Evolutionary conservation across 441 rosid genomes (phyloP), one percentile per base, ranked within the genome.

Genomic region (Hura crepitans): DNA sequence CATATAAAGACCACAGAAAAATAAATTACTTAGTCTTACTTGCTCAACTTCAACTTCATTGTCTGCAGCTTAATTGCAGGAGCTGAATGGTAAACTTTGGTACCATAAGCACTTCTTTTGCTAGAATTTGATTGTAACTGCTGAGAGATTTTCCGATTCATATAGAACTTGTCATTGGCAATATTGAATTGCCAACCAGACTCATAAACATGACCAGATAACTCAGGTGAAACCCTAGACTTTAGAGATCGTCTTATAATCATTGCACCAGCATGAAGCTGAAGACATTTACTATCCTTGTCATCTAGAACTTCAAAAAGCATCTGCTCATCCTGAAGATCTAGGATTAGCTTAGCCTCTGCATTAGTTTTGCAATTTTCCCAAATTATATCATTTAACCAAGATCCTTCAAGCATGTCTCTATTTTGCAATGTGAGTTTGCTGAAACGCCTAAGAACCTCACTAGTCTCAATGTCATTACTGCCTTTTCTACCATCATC

Each of bases 11-110:
- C 5, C 5, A 47, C 25, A 35, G 45, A 45, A 42, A 37, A 64
- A 18, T 23, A 50, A 33, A 65, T 35, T 23, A 51, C 58, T 55
- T 30, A 69, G 17, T 61, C 99, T 82, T 87, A 96, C 99, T 93
- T 93, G 99, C 97, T 96, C 81, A 96, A 79, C 85, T 91, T 96
- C 78, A 81, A 78, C 81, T 96, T 93, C 90, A 87, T 87, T 10
- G 97, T 91, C 85, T 93, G 96, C 81, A 96, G 85, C 85, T 93
- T 96, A 60, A 93, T 86, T 51, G 99, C 99, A 76, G 97, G 96
- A 61, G 94, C 94, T 67, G 98, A 89, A 84, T 93, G 97, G 86
- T 88, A 89, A 78, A 91, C 85, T 84, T 87, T 94, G 76, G 83
- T 74, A 55, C 96, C 90, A 77, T 91, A 89, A 79, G 81, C 83